phyloP scores from a whole-genome alignment of 2,329 filamentous ascomycete genomes.

The Mycosphaerella arachidis region DNA sequence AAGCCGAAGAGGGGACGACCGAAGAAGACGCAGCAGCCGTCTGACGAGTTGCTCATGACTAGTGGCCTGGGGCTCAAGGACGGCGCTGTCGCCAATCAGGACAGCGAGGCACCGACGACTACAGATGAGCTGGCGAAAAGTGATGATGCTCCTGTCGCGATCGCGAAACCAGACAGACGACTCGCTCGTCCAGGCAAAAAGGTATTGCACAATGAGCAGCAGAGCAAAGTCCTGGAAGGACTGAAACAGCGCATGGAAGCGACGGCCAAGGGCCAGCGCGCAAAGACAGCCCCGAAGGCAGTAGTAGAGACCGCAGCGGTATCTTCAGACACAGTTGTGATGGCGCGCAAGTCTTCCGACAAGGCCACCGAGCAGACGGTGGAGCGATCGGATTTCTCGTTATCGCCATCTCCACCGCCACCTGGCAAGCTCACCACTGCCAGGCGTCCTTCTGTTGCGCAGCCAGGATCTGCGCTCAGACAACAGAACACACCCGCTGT shows the following conservation, averaged over 20 bases:
- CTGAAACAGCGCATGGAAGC: conserved; percentile 33
- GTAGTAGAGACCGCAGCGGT: background rate
- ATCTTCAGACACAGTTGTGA: conserved; percentile 2
- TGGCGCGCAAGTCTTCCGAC: conserved; percentile 11
- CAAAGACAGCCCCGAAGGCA: conserved; percentile 10
- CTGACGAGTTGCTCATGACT: conserved; percentile 28
- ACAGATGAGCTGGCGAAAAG: conserved; percentile 27
- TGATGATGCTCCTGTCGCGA: conserved; percentile 13
- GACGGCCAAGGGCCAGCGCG: conserved; percentile 22
- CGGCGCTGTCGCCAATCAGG: conserved; percentile 1
- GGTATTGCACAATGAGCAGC: conserved; percentile 25
- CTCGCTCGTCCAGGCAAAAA: conserved; percentile 25
- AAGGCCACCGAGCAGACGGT: background rate
- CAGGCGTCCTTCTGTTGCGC: conserved; percentile 20
- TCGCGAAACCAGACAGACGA: conserved; percentile 17
- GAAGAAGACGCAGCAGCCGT: conserved; percentile 16
- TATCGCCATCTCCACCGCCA: conserved; percentile 31
- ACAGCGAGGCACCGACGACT: conserved; percentile 15
- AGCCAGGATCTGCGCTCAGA: conserved; percentile 42
- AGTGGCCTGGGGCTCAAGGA: conserved; percentile 22
- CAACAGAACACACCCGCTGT: conserved; percentile 40
- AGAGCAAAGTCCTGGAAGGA: conserved; percentile 29
- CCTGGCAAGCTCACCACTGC: conserved; percentile 31
- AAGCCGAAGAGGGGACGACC: conserved; percentile 21
- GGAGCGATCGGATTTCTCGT: conserved; percentile 20